Percentiles rank a stretch among this genome's conserved stretches.
phyloP scores from a whole-genome alignment of 257 asterid genomes.

The Lavandula angustifolia region DNA sequence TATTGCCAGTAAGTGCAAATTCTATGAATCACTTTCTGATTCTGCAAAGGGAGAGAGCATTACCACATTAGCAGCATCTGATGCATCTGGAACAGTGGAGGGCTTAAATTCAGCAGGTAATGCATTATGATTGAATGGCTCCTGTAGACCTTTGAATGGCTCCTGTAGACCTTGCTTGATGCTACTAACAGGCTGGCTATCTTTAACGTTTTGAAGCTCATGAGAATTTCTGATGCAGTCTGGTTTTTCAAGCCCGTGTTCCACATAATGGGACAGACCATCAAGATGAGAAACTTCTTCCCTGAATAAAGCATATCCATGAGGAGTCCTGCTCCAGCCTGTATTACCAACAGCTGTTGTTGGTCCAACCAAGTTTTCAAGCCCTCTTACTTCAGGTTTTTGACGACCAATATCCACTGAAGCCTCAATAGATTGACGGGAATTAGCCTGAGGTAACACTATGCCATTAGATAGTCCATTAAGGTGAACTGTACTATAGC shows the following conservation, averaged over 20 bases:
- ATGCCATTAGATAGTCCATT: slow-evolving; percentile 36
- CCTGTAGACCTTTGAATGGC: slow-evolving; percentile 32
- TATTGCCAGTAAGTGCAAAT: slow-evolving; percentile 51
- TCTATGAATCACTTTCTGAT: slow-evolving; percentile 38
- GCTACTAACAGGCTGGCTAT: slow-evolving; percentile 24
- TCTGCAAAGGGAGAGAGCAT: slow-evolving; percentile 38
- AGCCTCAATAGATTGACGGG: slow-evolving; percentile 33
- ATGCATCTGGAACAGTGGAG: slow-evolving; percentile 28
- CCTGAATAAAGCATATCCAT: slow-evolving; percentile 32
- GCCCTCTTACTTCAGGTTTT: slow-evolving; percentile 31
- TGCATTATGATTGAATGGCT: slow-evolving; percentile 30
- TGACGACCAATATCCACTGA: slow-evolving; percentile 31
- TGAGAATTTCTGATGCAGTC: slow-evolving; percentile 28
- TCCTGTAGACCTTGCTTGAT: slow-evolving; percentile 33
- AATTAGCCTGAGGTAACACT: slow-evolving; percentile 35
- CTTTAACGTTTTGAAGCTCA: slow-evolving; percentile 36
- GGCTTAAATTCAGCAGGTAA: slow-evolving; percentile 38
- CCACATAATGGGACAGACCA: slow-evolving; percentile 41
- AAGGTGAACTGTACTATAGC: slow-evolving; percentile 32
- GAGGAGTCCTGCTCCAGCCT: slow-evolving; percentile 38
- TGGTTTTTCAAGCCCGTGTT: slow-evolving; percentile 31
- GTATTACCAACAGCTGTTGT: slow-evolving; percentile 37
- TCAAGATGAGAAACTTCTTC: slow-evolving; percentile 50
- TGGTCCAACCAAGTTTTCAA: slow-evolving; percentile 32
- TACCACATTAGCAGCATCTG: slow-evolving; percentile 34